Conservation (phyloP, 2,329 filamentous ascomycete species). For the Hymenoscyphus fructigenus region DNA sequence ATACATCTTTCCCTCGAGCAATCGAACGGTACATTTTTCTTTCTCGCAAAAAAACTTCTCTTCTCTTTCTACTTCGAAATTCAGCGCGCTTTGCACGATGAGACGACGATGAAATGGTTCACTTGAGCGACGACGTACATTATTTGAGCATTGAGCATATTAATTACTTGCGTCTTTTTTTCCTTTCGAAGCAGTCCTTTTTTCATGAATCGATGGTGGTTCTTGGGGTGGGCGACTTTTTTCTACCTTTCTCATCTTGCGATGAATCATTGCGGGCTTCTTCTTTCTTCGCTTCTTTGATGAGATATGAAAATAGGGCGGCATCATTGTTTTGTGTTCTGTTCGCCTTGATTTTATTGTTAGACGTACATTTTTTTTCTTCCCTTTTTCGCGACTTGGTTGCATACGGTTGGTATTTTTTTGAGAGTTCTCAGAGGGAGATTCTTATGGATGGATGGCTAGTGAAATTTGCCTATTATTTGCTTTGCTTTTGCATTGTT, state of each 20-base stretch:
- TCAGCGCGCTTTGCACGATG: not conserved
- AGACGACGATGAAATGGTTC: not conserved
- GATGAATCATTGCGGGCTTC: not conserved
- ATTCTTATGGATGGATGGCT: no score
- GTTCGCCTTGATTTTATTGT: no score
- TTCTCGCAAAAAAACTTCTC: not conserved
- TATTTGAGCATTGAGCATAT: not conserved
- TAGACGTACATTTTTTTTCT: no score
- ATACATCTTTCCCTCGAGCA: not conserved
- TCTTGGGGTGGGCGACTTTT: not conserved
- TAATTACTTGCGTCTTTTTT: not conserved
- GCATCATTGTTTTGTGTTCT: no score
- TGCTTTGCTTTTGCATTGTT: no score
- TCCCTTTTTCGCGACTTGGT: no score
- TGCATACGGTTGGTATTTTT: no score
- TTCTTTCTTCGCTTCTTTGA: not conserved
- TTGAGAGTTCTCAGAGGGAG: no score
- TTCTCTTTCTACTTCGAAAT: not conserved
- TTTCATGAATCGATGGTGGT: not conserved
- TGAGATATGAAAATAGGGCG: not conserved
- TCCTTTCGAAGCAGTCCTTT: not conserved
- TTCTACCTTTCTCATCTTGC: not conserved
- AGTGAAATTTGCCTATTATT: no score
- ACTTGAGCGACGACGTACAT: not conserved
- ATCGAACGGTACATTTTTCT: not conserved